Percentiles rank a stretch among this genome's conserved stretches.
Conservation (phyloP, 768 basidiomycete genomes). For the Boletales sp. region DNA sequence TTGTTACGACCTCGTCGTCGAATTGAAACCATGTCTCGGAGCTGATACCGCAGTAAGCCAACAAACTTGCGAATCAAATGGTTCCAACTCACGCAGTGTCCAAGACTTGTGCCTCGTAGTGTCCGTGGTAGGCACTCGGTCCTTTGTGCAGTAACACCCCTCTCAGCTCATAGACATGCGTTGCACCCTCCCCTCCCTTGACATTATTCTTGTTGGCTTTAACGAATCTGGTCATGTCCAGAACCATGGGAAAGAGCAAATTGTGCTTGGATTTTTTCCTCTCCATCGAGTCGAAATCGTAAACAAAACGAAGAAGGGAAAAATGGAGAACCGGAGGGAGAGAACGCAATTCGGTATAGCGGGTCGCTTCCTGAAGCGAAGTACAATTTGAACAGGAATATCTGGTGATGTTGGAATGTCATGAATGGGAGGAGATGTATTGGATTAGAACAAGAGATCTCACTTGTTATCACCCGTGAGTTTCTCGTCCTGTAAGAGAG, state of each 20-base stretch:
- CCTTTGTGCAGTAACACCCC: slow-evolving; percentile 90
- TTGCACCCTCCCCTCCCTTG: slow-evolving; percentile 12
- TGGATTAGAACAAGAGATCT: slow-evolving; percentile 10
- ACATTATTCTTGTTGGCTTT: slow-evolving; percentile 22
- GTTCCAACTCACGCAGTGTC: slow-evolving; percentile 54
- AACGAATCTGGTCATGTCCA: slow-evolving; percentile 74
- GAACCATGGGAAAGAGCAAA: slow-evolving; percentile 68
- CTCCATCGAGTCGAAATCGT: slow-evolving; percentile 70
- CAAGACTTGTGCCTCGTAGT: slow-evolving; percentile 84
- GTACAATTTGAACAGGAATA: slow-evolving; percentile 81
- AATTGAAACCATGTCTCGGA: slow-evolving; percentile 83
- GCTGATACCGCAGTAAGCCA: slow-evolving; percentile 34
- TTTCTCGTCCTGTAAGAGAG: slow-evolving; percentile 62
- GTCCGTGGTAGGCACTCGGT: slow-evolving; percentile 86
- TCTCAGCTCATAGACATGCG: slow-evolving; percentile 70
- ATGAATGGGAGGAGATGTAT: not conserved
- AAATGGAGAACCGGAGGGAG: slow-evolving; percentile 91
- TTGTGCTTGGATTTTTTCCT: slow-evolving; percentile 84
- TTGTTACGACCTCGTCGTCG: slow-evolving; percentile 84
- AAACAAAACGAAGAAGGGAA: slow-evolving; percentile 91
- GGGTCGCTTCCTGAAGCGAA: slow-evolving; percentile 70
- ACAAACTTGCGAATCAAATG: not conserved
- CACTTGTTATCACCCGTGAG: slow-evolving; percentile 84
- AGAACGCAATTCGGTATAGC: slow-evolving; percentile 63
- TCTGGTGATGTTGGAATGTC: slow-evolving; percentile 34